These are phyloP conservation scores for Catharanthus roseus DNA, from an alignment of 257 asterid species.

Conservation along the genomic window DNA sequence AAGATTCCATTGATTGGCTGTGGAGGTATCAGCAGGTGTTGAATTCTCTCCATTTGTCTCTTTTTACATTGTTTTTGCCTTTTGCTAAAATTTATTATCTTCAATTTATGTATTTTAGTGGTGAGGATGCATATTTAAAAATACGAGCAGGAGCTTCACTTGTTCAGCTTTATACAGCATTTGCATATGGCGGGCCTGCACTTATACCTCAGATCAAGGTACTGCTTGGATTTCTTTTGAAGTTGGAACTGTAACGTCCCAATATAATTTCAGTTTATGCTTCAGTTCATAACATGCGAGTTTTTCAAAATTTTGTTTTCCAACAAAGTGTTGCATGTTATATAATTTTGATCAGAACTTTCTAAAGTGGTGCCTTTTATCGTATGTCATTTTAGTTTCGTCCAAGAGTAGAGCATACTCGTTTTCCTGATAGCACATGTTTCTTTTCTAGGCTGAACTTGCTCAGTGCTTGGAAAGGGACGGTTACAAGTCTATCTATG, in stretches of 20 bases:
- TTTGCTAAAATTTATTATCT: neutral
- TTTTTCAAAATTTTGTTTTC: neutral
- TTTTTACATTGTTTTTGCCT: neutral
- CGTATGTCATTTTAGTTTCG: neutral
- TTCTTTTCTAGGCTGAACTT: constrained; percentile 62
- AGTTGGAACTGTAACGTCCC: neutral
- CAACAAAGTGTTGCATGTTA: neutral
- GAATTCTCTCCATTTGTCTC: constrained; percentile 9
- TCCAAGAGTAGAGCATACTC: neutral
- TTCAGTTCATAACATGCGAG: neutral
- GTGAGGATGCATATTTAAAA: constrained; percentile 93
- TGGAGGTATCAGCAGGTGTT: constrained; percentile 93
- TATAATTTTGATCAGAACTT: neutral
- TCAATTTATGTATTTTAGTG: constrained; percentile 36
- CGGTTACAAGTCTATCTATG: constrained; percentile 69
- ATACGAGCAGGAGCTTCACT: constrained; percentile 95
- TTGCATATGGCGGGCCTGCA: constrained; percentile 97
- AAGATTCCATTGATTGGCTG: constrained; percentile 81
- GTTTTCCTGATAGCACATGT: neutral
- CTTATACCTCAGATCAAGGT: constrained; percentile 93
- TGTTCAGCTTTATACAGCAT: constrained; percentile 89
- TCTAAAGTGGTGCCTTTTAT: neutral
- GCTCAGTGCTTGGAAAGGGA: constrained; percentile 78
- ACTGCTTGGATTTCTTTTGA: constrained; percentile 7
- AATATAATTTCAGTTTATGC: neutral